Conservation (phyloP, 768 basidiomycete species). For the Suillus luteus region DNA sequence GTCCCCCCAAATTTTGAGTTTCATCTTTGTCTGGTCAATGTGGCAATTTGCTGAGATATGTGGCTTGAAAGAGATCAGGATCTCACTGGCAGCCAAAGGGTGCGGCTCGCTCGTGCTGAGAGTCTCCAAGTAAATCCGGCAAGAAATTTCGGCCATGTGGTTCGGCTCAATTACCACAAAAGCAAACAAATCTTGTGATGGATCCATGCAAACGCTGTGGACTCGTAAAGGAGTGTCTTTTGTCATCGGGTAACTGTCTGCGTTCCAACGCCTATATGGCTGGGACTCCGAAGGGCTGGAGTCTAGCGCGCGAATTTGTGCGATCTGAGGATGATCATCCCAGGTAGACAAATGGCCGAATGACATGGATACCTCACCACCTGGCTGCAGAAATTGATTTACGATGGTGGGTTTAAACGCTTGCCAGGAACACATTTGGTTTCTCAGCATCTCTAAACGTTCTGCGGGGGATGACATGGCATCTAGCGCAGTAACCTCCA, state of each 20-base stretch:
- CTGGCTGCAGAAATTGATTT: background rate
- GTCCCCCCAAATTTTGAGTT: slow-evolving; percentile 4
- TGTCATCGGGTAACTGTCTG: background rate
- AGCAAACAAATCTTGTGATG: slow-evolving; percentile 2
- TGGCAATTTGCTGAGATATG: background rate
- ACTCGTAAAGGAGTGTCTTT: slow-evolving; percentile 1
- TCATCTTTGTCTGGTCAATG: background rate
- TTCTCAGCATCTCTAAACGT: slow-evolving; percentile 2
- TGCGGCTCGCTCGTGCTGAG: slow-evolving; percentile 5
- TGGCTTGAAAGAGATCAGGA: slow-evolving; percentile 3
- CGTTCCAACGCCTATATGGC: background rate
- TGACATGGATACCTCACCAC: slow-evolving; percentile 1
- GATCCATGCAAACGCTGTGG: background rate
- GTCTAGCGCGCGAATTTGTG: slow-evolving; percentile 1
- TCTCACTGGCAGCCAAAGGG: slow-evolving; percentile 3
- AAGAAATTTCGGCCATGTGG: slow-evolving; percentile 4
- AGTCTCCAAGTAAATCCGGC: slow-evolving; percentile 5
- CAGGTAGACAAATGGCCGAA: background rate
- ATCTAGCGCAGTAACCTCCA: background rate
- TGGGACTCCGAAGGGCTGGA: background rate
- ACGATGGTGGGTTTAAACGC: background rate
- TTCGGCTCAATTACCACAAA: background rate
- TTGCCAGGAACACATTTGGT: slow-evolving; percentile 1
- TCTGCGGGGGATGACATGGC: slow-evolving; percentile 1
- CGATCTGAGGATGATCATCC: background rate